Evolutionary conservation across 345 rosid species (phyloP).

Genomic region (Linum lewisii): DNA sequence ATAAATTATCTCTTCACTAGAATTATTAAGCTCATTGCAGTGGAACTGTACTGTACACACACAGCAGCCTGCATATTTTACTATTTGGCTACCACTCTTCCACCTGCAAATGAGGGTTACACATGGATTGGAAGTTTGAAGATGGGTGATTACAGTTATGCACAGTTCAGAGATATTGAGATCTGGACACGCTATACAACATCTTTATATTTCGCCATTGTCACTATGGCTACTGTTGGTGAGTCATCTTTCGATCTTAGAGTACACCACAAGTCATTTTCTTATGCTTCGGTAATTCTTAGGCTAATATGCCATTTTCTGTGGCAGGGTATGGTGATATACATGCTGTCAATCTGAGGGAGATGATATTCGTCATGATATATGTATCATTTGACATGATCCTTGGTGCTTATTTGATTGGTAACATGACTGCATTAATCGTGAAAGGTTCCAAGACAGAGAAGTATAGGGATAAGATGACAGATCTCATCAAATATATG

Average conservation of each 20-base stretch:
- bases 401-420: conserved; percentile 90
- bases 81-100: conserved; percentile 72
- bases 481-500: conserved; percentile 76
- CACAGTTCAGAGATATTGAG: conserved; percentile 62
- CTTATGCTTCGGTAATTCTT: neutral
- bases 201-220: conserved; percentile 70
- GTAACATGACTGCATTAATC: conserved; percentile 94
- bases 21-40: conserved; percentile 62
- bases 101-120: conserved; percentile 50
- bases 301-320: conserved; percentile 5
- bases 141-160: conserved; percentile 66
- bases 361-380: conserved; percentile 90
- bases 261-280: neutral
- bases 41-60: conserved; percentile 79
- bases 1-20: conserved; percentile 64
- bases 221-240: conserved; percentile 93
- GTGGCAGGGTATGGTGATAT: conserved; percentile 89
- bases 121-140: conserved; percentile 90
- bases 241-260: conserved; percentile 16
- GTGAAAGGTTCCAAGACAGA: conserved; percentile 98
- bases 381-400: conserved; percentile 94
- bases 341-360: conserved; percentile 92
- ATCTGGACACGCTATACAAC: conserved; percentile 76
- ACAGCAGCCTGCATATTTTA: conserved; percentile 89
- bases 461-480: conserved; percentile 87